These are phyloP conservation scores for Nicotiana noctiflora DNA, from an alignment of 257 asterid genomes.

Conservation along the genomic window DNA sequence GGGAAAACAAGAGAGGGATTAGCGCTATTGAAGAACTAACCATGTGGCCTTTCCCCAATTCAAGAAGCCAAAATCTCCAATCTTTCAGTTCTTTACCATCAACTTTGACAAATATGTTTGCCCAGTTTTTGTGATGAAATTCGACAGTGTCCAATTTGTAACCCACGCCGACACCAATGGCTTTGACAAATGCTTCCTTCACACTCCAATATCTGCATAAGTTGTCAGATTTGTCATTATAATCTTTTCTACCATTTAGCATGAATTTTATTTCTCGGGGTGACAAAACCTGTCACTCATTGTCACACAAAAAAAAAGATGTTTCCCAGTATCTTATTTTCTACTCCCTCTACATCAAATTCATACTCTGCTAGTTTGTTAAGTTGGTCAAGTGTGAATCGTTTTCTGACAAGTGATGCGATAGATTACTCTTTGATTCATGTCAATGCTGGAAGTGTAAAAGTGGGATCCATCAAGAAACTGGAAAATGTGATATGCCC, in stretches of 20 bases:
- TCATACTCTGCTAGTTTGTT: background rate
- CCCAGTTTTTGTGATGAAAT: conserved; percentile 70
- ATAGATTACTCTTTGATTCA: background rate
- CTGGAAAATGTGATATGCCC: background rate
- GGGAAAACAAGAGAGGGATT: background rate
- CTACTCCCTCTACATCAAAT: background rate
- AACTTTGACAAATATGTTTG: conserved; percentile 50
- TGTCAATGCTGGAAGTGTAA: background rate
- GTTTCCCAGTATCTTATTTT: background rate
- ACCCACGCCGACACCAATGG: conserved; percentile 75
- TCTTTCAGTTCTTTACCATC: conserved; percentile 59
- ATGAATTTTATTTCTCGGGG: background rate
- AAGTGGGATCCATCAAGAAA: background rate
- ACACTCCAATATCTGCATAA: conserved; percentile 86
- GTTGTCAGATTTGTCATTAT: conserved; percentile 1
- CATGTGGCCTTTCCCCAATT: conserved; percentile 45
- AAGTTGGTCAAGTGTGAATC: background rate
- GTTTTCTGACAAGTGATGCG: background rate
- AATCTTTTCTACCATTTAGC: background rate
- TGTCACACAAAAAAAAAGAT: background rate
- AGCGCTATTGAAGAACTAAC: conserved; percentile 34
- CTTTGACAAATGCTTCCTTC: conserved; percentile 93
- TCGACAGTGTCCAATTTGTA: conserved; percentile 62
- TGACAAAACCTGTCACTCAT: background rate
- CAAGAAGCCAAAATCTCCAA: conserved; percentile 79